Evolutionary conservation across 345 rosid species (phyloP), one percentile per base, ranked within the genome.

Genomic region (Streptanthus diversifolius): DNA sequence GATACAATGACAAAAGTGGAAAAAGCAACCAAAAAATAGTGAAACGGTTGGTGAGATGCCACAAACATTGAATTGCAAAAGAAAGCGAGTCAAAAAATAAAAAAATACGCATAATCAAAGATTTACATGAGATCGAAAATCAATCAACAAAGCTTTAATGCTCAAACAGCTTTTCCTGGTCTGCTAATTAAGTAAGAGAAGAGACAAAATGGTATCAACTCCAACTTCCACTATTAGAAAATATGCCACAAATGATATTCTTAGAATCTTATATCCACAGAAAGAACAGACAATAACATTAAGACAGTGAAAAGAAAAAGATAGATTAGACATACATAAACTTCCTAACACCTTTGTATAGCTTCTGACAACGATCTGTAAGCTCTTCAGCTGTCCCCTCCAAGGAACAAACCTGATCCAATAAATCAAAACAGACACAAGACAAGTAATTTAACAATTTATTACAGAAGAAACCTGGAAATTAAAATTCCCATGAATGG

Each of bases 351-450:
- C 96, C 98, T 77, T 83, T 88, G 76, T 77, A 79, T 48, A 92
- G 83, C 40, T 45, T 83, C 77, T 85, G 98, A 78, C 96, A 89
- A 59, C 95, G 96, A 64, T 84, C 89, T 80, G 72, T 85, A 69
- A 92, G 72, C 77, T 88, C 92, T 13, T 86, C 92, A 77, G 93
- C 82, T 45, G 83, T 75, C 43, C 85, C 78, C 60, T 90, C 96
- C 59, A 88, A 75, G 63, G 85, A 80, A 79, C 47, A 81, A 73
- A 92, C 68, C 96, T 92, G 83, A 65, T 12, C 18, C 40, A 54
- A 41, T 66, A 41, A 43, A 66, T 35, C 4, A 48, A 18, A 52
- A 15, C n/a, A 75, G 17, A 4, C 57, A 33, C 56, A 75, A 51
- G 44, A 58, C 70, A 72, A 45, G 5, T 24, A 37, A 15, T 15